phyloP scores from a whole-genome alignment of 75 land plant genomes.

The Pseudotsuga menziesii region DNA sequence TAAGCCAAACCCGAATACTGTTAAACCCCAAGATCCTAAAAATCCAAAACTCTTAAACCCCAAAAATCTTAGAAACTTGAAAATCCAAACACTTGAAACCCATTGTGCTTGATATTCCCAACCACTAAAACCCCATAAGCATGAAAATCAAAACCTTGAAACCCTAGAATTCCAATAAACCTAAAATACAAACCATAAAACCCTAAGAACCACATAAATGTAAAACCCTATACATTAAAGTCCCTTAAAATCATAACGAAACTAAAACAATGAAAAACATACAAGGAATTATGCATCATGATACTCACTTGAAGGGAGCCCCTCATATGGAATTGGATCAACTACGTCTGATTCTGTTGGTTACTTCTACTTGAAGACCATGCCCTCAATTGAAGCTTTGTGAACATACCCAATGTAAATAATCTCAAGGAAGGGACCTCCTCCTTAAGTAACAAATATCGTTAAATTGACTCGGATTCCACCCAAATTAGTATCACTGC shows the following conservation, averaged over 20 bases:
- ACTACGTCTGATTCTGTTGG: slow-evolving; percentile 5
- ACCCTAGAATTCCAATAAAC: no score
- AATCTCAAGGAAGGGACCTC: slow-evolving; percentile 51
- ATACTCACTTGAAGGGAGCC: slow-evolving; percentile 65
- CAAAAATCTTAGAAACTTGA: no score
- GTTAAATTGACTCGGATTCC: slow-evolving; percentile 23
- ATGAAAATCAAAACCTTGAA: no score
- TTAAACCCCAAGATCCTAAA: no score
- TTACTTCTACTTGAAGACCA: slow-evolving; percentile 32
- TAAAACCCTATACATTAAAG: not conserved
- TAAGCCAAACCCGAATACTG: no score
- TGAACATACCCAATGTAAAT: slow-evolving; percentile 41
- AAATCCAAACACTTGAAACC: no score
- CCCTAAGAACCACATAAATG: not conserved
- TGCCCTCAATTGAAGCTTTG: slow-evolving; percentile 50
- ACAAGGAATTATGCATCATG: no score
- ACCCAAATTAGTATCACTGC: not conserved
- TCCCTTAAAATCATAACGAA: not conserved
- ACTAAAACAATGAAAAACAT: not conserved
- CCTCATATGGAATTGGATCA: slow-evolving; percentile 57
- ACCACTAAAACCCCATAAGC: no score
- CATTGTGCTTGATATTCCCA: no score
- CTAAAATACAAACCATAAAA: not conserved
- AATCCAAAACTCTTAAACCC: no score
- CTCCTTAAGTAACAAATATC: slow-evolving; percentile 51